phyloP scores from a whole-genome alignment of 129 eudicot species.

The Flaveria linearis region DNA sequence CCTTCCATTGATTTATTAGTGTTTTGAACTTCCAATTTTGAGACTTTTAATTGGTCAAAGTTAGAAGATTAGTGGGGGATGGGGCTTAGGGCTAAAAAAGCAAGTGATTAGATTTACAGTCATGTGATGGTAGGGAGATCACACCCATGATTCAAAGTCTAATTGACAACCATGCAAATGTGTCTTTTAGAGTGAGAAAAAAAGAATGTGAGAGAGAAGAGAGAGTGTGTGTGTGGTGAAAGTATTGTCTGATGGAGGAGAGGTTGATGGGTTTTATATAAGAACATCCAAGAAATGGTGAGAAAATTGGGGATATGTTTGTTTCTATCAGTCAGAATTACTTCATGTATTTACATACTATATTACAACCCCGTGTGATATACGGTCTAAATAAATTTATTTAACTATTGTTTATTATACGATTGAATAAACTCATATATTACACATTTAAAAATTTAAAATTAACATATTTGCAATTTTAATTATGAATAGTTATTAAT shows the following conservation, averaged over 20 bases:
- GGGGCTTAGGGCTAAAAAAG: constrained; percentile 65
- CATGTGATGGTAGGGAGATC: constrained; percentile 48
- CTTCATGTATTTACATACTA: too few species aligned
- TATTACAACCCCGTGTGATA: too few species aligned
- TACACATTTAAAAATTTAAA: too few species aligned
- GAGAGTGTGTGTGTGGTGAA: background rate
- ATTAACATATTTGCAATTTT: too few species aligned
- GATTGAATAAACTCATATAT: too few species aligned
- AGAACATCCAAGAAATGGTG: constrained; percentile 29
- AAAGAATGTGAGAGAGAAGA: background rate
- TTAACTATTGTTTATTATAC: too few species aligned
- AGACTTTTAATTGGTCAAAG: constrained; percentile 15
- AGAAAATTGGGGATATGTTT: background rate
- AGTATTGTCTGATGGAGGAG: constrained; percentile 43
- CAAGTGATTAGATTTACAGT: constrained; percentile 51
- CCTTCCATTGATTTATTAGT: constrained; percentile 45
- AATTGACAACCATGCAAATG: constrained; percentile 36
- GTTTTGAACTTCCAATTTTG: constrained; percentile 3
- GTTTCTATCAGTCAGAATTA: background rate
- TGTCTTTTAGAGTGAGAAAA: constrained; percentile 15
- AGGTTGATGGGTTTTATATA: constrained; percentile 54
- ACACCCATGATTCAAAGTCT: constrained; percentile 57
- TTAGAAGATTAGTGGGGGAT: constrained; percentile 36
- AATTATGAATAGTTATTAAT: too few species aligned
- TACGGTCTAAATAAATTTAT: too few species aligned